Conservation (phyloP, 1,139 yeast genomes). For the Magnusiomyces suaveolens region DNA sequence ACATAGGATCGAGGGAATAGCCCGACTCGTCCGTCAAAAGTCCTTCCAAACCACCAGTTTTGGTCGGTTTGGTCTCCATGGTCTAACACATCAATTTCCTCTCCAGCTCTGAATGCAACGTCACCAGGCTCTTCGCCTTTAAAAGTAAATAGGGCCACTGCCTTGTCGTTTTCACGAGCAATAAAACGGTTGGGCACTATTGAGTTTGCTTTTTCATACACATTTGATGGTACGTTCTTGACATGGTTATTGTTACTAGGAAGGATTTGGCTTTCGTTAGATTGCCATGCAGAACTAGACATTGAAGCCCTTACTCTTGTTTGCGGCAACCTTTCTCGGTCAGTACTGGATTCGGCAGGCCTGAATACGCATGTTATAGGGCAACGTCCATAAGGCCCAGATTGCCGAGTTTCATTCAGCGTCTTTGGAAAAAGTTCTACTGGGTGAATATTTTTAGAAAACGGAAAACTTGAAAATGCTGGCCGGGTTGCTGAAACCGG, state of each 20-base stretch:
- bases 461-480: neutral
- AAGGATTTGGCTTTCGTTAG: neutral
- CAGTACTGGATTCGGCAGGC: constrained; percentile 4
- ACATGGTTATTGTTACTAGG: constrained; percentile 11
- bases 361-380: constrained; percentile 10
- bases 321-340: constrained; percentile 8
- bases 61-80: constrained; percentile 34
- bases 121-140: constrained; percentile 39
- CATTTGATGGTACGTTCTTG: no score
- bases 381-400: constrained; percentile 8
- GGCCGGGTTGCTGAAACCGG: neutral
- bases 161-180: constrained; percentile 24
- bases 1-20: constrained; percentile 51
- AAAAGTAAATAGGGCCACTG: constrained; percentile 32
- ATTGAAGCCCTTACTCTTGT: constrained; percentile 15
- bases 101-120: constrained; percentile 43
- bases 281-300: constrained; percentile 14
- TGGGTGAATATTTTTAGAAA: neutral
- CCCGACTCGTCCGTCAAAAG: constrained; percentile 39
- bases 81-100: constrained; percentile 39
- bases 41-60: constrained; percentile 55
- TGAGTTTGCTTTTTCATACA: neutral
- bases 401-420: neutral
- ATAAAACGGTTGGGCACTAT: constrained; percentile 1
- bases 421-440: neutral